Conservation (phyloP, 2,329 filamentous ascomycete species). For the Fusarium nodosum region DNA sequence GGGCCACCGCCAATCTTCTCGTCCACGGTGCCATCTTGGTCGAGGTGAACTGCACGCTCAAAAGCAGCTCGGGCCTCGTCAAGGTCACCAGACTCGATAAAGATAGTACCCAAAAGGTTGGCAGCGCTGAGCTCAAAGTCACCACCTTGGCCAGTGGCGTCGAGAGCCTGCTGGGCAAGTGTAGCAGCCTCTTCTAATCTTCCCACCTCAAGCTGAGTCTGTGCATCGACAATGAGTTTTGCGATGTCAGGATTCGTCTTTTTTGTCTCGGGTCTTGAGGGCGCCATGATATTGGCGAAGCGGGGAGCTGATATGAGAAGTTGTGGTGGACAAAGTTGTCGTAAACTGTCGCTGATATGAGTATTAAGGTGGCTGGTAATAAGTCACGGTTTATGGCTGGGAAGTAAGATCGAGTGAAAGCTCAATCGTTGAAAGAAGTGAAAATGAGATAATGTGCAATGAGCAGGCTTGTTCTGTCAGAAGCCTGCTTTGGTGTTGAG, state of each 20-base stretch:
- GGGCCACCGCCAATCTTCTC: slow-evolving; percentile 83
- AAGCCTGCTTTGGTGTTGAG: slow-evolving; percentile 43
- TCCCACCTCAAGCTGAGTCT: slow-evolving; percentile 59
- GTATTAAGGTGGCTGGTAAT: not conserved
- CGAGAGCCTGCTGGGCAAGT: slow-evolving; percentile 60
- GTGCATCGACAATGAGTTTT: slow-evolving; percentile 56
- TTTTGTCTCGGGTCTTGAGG: slow-evolving; percentile 57
- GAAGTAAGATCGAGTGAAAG: not conserved
- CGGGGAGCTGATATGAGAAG: slow-evolving; percentile 18
- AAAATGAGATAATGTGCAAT: slow-evolving; percentile 14
- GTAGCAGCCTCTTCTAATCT: slow-evolving; percentile 58
- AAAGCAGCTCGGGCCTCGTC: slow-evolving; percentile 81
- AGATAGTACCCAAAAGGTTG: slow-evolving; percentile 84
- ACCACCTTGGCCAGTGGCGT: slow-evolving; percentile 60
- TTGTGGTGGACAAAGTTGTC: not conserved
- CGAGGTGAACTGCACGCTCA: slow-evolving; percentile 77
- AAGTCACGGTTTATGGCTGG: not conserved
- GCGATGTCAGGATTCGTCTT: slow-evolving; percentile 54
- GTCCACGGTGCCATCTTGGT: slow-evolving; percentile 78
- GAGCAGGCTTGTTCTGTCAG: slow-evolving; percentile 34
- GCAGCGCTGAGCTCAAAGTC: slow-evolving; percentile 74
- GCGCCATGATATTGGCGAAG: slow-evolving; percentile 56
- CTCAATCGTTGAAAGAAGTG: slow-evolving; percentile 12
- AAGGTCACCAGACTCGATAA: slow-evolving; percentile 84
- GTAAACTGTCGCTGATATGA: not conserved